phyloP scores from a whole-genome alignment of 352 stramenopile species.

The Phytophthora capsici region DNA sequence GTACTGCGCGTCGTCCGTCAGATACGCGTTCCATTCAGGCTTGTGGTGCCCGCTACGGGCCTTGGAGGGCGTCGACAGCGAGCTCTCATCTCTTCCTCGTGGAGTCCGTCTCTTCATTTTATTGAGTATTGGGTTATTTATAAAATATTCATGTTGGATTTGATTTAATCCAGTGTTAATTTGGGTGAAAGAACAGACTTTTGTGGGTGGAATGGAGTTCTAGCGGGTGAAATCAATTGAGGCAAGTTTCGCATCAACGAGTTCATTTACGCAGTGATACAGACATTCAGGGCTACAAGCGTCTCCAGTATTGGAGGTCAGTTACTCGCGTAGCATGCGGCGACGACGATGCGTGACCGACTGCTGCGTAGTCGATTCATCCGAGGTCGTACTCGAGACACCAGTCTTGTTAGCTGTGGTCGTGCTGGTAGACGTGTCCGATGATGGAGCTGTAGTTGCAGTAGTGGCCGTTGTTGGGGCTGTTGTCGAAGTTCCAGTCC shows the following conservation, averaged over 20 bases:
- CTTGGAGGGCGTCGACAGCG: constrained; percentile 1
- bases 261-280: no score
- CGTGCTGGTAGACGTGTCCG: not conserved
- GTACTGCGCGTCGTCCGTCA: constrained; percentile 58
- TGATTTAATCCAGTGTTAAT: not conserved
- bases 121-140: not conserved
- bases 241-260: not conserved
- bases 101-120: constrained; percentile 29
- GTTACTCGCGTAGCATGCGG: constrained; percentile 27
- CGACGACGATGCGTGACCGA: constrained; percentile 21
- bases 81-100: constrained; percentile 11
- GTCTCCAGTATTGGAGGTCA: constrained; percentile 4
- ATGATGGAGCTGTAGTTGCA: not conserved
- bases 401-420: constrained; percentile 23
- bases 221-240: not conserved
- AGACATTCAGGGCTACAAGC: no score
- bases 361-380: constrained; percentile 23
- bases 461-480: constrained; percentile 12
- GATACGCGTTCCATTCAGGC: constrained; percentile 59
- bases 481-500: constrained; percentile 7
- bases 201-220: not conserved
- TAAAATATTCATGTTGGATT: no score
- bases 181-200: not conserved
- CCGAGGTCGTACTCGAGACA: constrained; percentile 11
- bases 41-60: constrained; percentile 22